Evolutionary conservation across 108 stramenopile genomes (phyloP).

Genomic region (Seminavis robusta): DNA sequence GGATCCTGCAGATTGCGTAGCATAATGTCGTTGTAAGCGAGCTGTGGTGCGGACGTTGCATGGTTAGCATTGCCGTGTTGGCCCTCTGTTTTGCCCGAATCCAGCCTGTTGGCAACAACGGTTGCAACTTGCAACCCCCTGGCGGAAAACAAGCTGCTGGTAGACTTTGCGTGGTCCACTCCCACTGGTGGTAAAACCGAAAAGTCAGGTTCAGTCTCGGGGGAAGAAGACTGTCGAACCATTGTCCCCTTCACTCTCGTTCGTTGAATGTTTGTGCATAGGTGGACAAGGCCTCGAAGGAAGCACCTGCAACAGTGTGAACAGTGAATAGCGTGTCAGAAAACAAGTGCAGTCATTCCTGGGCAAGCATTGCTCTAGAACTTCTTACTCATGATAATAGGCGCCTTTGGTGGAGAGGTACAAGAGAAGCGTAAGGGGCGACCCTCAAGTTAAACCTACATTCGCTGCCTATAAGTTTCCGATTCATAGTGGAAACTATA

Average conservation of each 20-base stretch:
- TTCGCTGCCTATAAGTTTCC: too few species aligned
- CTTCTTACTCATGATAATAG: too few species aligned
- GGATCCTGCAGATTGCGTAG: too few species aligned
- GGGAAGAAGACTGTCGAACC: slow-evolving; percentile 19
- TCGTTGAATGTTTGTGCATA: slow-evolving; percentile 8
- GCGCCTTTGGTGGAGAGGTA: too few species aligned
- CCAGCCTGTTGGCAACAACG: slow-evolving; percentile 6
- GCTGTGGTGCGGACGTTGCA: too few species aligned
- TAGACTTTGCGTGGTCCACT: background rate
- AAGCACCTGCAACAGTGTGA: background rate
- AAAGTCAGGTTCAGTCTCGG: slow-evolving; percentile 26
- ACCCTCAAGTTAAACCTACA: too few species aligned
- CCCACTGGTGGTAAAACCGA: slow-evolving; percentile 17
- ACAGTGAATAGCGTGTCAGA: too few species aligned
- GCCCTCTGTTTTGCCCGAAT: slow-evolving; percentile 4
- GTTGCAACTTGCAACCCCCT: background rate
- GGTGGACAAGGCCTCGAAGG: background rate
- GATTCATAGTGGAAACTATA: too few species aligned
- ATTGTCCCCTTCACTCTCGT: slow-evolving; percentile 25
- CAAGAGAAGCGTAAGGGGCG: too few species aligned
- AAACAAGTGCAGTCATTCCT: too few species aligned
- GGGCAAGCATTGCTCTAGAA: too few species aligned
- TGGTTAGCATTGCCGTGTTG: background rate
- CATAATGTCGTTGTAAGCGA: too few species aligned
- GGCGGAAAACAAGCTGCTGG: background rate